A percentile compares a stretch with the other conserved stretches of the same genome.
Evolutionary conservation across 2,329 filamentous ascomycete species (phyloP).

Genomic region (Thelonectria olida): DNA sequence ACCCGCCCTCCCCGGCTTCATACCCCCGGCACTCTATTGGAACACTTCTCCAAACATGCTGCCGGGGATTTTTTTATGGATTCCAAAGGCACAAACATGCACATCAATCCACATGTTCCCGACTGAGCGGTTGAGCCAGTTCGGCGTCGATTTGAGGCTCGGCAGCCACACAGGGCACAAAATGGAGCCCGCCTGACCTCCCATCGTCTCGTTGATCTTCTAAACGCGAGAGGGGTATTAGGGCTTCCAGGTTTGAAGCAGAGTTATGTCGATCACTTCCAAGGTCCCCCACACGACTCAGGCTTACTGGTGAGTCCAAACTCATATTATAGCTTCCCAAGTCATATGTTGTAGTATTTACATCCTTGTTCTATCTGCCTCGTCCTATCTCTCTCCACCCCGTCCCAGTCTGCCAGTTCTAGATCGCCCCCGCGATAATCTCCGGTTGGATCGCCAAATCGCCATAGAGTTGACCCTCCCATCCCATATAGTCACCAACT

Average conservation of each 20-base stretch:
- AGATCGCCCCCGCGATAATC: neutral
- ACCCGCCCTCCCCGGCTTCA: neutral
- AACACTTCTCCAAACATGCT: neutral
- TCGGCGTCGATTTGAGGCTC: neutral
- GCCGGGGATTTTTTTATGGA: neutral
- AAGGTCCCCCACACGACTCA: no score
- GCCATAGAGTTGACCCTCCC: no score
- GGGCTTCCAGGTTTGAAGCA: neutral
- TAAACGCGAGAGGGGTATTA: no score
- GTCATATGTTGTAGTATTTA: neutral
- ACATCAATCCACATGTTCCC: no score
- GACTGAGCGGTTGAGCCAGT: neutral
- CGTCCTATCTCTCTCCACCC: neutral
- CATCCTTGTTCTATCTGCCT: neutral
- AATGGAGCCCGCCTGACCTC: neutral
- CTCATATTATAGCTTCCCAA: no score
- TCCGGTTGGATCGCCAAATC: neutral
- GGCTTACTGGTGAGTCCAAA: no score
- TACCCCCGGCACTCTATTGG: neutral
- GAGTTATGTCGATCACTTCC: neutral
- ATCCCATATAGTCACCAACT: neutral
- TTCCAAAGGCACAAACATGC: neutral
- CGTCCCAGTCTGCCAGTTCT: neutral
- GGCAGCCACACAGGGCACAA: neutral
- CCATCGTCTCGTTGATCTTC: neutral